Base-by-base conservation (phyloP, 225 moss, liverwort and hornwort species). In the Polytrichum commune region DNA sequence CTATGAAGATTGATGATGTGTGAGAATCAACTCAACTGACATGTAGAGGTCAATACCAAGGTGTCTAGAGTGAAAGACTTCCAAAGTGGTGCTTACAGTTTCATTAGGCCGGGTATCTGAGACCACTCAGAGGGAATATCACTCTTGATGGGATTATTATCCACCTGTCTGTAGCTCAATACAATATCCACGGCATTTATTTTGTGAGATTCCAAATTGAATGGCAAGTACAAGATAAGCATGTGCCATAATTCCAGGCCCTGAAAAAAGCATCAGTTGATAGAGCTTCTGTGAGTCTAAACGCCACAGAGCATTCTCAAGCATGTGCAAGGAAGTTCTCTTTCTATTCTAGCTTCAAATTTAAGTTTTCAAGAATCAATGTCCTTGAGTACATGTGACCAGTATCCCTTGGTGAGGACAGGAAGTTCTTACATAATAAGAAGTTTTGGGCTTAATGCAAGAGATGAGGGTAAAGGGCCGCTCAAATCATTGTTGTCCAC, bases 401-500 rank as follows among this genome's bases (percentile, higher is more conserved):
- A 46, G 16, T 46, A 13, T 13, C 16, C 46, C 13, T 46, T 46
- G 46, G 46, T 46, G 46, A 46, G 46, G 16, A 46, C 46, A 46
- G 10, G 46, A 46, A 46, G 46, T 56, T 19, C 30, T 27, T 75
- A 87, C 87, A 87, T 72, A 60, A 87, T 87, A 28, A 18, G 16
- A 19, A 87, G 19, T 1, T 0, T 0, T 29, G 72, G 16, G 20
- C 79, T 22, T 5, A 23, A 53, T 30, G n/a, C 24, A 26, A 87
- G 16, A 60, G 83, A 72, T 26, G 64, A 0, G 60, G 87, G 87
- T 60, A 87, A 74, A 7, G 83, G 87, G 54, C 87, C 87, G 58
- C 76, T 87, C 81, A 87, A 74, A 53, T 81, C 76, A 26, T 87
- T 87, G 76, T 79, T 87, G 69, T 87, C 87, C 69, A 87, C 81